Conservation (phyloP, 176 grass and related monocot species). For the Typha latifolia region DNA sequence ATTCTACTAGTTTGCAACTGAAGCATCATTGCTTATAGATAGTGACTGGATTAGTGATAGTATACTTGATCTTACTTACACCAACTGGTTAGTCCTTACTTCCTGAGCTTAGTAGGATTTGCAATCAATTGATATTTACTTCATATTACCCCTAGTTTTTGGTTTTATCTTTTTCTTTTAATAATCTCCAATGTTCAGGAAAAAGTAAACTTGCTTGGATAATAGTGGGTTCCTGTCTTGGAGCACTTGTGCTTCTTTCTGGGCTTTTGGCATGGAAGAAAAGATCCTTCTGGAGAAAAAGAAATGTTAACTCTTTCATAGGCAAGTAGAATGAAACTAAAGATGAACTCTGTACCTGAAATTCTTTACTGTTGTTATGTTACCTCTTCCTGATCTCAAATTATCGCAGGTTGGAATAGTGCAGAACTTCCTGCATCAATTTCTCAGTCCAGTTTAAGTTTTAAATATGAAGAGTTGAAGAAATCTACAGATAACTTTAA, state of each 20-base stretch:
- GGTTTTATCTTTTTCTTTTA: conserved; percentile 1
- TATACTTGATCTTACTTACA: too few species aligned
- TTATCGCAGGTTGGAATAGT: conserved; percentile 40
- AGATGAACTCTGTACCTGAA: neutral
- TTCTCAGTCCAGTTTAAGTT: conserved; percentile 60
- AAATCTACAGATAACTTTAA: conserved; percentile 65
- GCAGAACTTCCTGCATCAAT: conserved; percentile 40
- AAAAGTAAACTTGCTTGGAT: conserved; percentile 43
- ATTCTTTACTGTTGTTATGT: neutral
- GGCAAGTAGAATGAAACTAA: conserved; percentile 34
- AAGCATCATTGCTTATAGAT: too few species aligned
- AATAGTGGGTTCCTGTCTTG: conserved; percentile 47
- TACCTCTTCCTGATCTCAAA: neutral
- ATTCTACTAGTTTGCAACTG: too few species aligned
- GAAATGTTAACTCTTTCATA: conserved; percentile 32
- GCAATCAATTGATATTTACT: too few species aligned
- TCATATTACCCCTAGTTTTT: neutral
- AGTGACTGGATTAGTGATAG: too few species aligned
- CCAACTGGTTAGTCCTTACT: too few species aligned
- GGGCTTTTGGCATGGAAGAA: conserved; percentile 48
- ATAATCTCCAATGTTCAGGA: conserved; percentile 29
- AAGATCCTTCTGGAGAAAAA: conserved; percentile 16
- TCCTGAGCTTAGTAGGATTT: too few species aligned
- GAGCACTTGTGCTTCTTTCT: conserved; percentile 34
- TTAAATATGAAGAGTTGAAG: conserved; percentile 60